These are phyloP conservation scores for Nicotiana paniculata DNA, from an alignment of 257 asterid genomes.

Conservation along the genomic window DNA sequence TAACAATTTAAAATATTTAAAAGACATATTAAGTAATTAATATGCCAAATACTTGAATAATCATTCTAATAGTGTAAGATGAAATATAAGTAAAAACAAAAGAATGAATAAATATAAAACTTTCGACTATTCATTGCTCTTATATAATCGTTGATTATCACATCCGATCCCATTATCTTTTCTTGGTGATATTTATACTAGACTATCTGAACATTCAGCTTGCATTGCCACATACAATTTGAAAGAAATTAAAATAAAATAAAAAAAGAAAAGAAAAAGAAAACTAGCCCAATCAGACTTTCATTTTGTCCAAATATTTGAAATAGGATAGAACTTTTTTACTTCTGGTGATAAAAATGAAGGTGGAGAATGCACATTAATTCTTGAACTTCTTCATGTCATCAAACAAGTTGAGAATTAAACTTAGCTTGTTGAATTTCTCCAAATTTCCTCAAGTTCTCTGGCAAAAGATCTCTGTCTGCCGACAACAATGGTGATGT, in stretches of 20 bases:
- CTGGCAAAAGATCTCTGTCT: conserved; percentile 72
- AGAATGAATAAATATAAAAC: not conserved
- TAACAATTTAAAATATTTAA: no score
- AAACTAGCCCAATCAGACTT: not conserved
- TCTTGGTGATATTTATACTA: not conserved
- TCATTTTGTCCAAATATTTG: conserved; percentile 1
- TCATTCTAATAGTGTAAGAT: not conserved
- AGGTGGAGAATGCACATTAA: not conserved
- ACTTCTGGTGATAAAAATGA: not conserved
- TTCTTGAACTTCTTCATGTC: not conserved
- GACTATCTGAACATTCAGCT: not conserved
- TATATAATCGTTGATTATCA: not conserved
- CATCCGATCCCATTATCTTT: not conserved
- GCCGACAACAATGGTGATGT: conserved; percentile 88
- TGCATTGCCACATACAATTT: not conserved
- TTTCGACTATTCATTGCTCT: not conserved
- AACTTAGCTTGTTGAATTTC: conserved; percentile 24
- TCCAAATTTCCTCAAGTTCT: conserved; percentile 88
- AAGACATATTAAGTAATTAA: no score
- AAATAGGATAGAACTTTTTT: not conserved
- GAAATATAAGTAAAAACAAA: not conserved
- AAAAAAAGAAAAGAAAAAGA: not conserved
- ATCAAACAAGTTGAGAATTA: not conserved
- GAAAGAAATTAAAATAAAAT: no score
- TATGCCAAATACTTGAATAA: not conserved